These are phyloP conservation scores for Orychophragmus violaceus DNA, from an alignment of 345 rosid genomes.

Conservation along the genomic window DNA sequence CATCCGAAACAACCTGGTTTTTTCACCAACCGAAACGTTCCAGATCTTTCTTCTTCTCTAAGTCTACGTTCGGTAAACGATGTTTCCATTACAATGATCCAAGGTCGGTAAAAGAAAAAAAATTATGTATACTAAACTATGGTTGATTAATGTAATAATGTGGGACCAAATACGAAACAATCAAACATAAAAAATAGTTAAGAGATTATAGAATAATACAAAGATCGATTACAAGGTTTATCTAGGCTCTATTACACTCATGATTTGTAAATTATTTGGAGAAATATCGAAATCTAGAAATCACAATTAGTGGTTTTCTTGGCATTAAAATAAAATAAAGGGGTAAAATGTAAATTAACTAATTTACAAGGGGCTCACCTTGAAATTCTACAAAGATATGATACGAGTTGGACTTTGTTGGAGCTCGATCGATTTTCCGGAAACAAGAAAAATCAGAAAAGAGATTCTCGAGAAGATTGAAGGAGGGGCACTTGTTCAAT, in stretches of 20 bases:
- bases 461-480: neutral
- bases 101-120: constrained; percentile 12
- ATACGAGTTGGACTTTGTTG: neutral
- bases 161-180: neutral
- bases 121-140: neutral
- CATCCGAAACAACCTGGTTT: constrained; percentile 16
- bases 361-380: neutral
- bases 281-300: constrained; percentile 3
- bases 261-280: constrained; percentile 24
- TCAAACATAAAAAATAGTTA: neutral
- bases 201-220: constrained; percentile 11
- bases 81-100: constrained; percentile 18
- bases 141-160: neutral
- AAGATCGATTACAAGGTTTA: constrained; percentile 2
- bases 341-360: neutral
- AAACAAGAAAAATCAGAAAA: neutral
- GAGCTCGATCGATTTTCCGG: constrained; percentile 2
- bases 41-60: constrained; percentile 18
- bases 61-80: constrained; percentile 19
- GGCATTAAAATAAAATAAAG: neutral
- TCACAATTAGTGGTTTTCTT: neutral
- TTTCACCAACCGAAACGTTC: constrained; percentile 13
- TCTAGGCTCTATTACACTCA: constrained; percentile 30
- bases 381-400: neutral
- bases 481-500: constrained; percentile 16